A percentile compares a stretch with the other conserved stretches of the same genome.
Conservation (phyloP, 345 rosid genomes). For the Camelina laxa region DNA sequence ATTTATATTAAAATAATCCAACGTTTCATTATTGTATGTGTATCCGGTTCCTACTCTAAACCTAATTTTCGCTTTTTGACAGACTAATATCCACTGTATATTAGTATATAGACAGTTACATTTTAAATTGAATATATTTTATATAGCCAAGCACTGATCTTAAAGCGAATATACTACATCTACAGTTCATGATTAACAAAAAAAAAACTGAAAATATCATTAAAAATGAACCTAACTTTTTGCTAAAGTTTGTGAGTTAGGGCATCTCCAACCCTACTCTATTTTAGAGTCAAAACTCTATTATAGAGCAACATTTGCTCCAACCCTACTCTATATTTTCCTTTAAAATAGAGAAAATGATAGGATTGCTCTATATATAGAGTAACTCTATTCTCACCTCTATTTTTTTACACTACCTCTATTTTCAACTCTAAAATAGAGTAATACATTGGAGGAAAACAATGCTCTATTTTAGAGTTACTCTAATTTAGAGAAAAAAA, state of each 20-base stretch:
- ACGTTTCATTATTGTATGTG: constrained; percentile 13
- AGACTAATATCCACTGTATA: constrained; percentile 27
- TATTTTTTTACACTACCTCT: too few relatives aligned
- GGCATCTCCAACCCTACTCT: too few relatives aligned
- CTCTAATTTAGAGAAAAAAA: too few relatives aligned
- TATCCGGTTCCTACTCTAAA: constrained; percentile 40
- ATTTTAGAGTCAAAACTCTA: too few relatives aligned
- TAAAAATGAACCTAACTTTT: not conserved
- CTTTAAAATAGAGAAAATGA: too few relatives aligned
- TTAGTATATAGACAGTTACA: not conserved
- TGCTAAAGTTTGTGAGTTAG: not conserved
- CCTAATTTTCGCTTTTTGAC: constrained; percentile 33
- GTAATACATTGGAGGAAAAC: too few relatives aligned
- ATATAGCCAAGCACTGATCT: constrained; percentile 17
- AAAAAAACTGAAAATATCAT: not conserved
- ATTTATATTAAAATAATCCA: constrained; percentile 16
- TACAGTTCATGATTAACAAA: not conserved
- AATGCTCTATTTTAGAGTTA: too few relatives aligned
- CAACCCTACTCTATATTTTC: too few relatives aligned
- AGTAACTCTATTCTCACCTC: too few relatives aligned
- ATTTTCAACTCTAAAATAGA: too few relatives aligned
- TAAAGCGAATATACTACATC: constrained; percentile 1
- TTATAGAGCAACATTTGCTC: too few relatives aligned
- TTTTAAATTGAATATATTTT: constrained; percentile 19
- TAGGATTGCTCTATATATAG: too few relatives aligned